Evolutionary conservation across 169 alveolate genomes (phyloP), one percentile per base, ranked within the genome.

Genomic region (Plasmodium knowlesi): DNA sequence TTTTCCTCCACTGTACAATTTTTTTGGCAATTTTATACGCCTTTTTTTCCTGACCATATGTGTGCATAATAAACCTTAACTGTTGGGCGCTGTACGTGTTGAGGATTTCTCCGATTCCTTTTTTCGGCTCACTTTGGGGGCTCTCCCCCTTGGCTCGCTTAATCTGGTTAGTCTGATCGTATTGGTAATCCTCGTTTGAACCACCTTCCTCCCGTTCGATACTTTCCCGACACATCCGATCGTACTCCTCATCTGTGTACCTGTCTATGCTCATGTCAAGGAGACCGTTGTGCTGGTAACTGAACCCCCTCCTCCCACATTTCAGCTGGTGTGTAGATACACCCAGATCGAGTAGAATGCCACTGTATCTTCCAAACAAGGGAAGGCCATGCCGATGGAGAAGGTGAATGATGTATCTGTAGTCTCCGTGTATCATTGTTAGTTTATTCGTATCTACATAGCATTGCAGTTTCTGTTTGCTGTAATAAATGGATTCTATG

Each of bases 261-360:
- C 53, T 70, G 32, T 91, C 46, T 97, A 96, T 96, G 76, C 96
- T 93, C 98, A 96, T 96, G 90, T 96, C 97, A 34, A 96, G 95
- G 14, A 94, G 95, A 3, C 96, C 97, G 83, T 96, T 86, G 54
- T 92, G 89, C 72, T 93, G 85, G 83, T 96, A 96, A 25, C 97
- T 93, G 41, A 96, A 96, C 12, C 98, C 98, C 28, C 98, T 83
- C 61, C 61, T 71, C 0, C 96, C 57, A 32, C 94, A 53, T 53
- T 92, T 96, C 37, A 96, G 57, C 78, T 96, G 98, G 61, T 96
- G 98, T 0, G 97, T 83, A 10, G 98, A 96, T 34, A 90, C 76
- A 9, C 98, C 98, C 78, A 96, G 50, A 54, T 96, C 98, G 32
- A 96, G 94, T 61, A 96, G 3, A n/a, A 96, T 86, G 14, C 97